Percentiles rank a stretch among this genome's conserved stretches.
Conservation (phyloP, 768 basidiomycete genomes). For the Tulasnella sp. region DNA sequence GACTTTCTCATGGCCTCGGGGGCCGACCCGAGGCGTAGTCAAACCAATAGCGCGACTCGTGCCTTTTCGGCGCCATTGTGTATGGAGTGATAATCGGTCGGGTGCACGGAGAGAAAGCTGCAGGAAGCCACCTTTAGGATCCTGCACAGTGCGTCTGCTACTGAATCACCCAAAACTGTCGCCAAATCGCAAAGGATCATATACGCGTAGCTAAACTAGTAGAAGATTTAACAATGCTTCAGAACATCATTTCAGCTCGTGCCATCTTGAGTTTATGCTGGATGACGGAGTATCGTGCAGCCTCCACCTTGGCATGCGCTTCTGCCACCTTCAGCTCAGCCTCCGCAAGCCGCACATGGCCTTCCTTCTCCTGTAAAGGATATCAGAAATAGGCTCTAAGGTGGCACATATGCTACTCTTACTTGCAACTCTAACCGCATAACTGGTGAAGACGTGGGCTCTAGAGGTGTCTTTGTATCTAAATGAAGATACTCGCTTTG, state of each 20-base stretch:
- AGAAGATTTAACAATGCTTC: background rate
- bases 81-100: too few relatives aligned
- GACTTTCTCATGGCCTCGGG: too few relatives aligned
- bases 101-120: too few relatives aligned
- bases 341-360: background rate
- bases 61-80: too few relatives aligned
- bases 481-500: too few relatives aligned
- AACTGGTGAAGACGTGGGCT: background rate
- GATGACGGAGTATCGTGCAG: background rate
- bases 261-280: background rate
- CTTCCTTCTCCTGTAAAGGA: background rate
- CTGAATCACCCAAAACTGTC: background rate
- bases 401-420: background rate
- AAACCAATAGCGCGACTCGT: too few relatives aligned
- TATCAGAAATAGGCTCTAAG: background rate
- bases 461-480: too few relatives aligned
- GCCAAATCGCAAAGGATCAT: background rate
- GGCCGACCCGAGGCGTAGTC: too few relatives aligned
- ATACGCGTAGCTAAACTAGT: background rate
- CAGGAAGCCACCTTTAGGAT: too few relatives aligned
- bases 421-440: background rate
- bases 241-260: background rate
- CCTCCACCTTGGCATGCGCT: background rate
- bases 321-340: background rate
- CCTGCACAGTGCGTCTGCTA: too few relatives aligned